Base-by-base conservation (phyloP, 768 basidiomycete species). In the Tulasnella sp. region DNA sequence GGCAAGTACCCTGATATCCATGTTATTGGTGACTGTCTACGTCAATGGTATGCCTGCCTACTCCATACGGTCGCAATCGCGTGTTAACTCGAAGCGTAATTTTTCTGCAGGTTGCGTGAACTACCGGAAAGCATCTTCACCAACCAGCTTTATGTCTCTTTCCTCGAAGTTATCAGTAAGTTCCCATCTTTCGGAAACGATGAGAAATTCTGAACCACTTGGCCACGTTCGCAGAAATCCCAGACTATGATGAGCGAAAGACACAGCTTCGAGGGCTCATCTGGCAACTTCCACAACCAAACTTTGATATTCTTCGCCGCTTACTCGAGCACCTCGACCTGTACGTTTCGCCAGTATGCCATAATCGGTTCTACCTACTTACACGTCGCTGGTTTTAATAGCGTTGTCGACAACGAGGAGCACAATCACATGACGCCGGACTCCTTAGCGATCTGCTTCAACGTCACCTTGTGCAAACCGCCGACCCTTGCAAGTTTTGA, bases 371-470 rank as follows among this genome's bases (percentile, higher is more conserved):
- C 36, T 75, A 31, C 48, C 74, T 48, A 16, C 72, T 18, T 31
- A 68, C 14, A 16, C 16, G 44, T 18, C 36, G 14, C 46, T 38
- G 34, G 19, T 76, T 21, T 38, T 27, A 10, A 21, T 80, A 93
- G 93, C 83, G 93, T 95, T n/a, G 93, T 94, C 5, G 94, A 95
- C 83, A 94, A 89, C 85, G 94, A 96, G 83, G 94, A 95, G 79
- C 89, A 91, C 74, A 96, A 95, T 82, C 94, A 96, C 80, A 96
- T 96, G 95, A 94, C 93, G 1, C 91, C 93, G 0, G 92, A 95
- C 81, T 91, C 92, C 9, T 87, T 96, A 3, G 92, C 95, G 0
- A 94, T 95, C 76, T 94, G 95, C 24, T 95, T 95, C 85, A 93
- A 93, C 80, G 94, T 93, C 8, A 94, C 84, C 94, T 75, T 91